A percentile compares a stretch with the other conserved stretches of the same genome.
phyloP scores from a whole-genome alignment of 495 filamentous ascomycete species.

The Xylaria acuta region DNA sequence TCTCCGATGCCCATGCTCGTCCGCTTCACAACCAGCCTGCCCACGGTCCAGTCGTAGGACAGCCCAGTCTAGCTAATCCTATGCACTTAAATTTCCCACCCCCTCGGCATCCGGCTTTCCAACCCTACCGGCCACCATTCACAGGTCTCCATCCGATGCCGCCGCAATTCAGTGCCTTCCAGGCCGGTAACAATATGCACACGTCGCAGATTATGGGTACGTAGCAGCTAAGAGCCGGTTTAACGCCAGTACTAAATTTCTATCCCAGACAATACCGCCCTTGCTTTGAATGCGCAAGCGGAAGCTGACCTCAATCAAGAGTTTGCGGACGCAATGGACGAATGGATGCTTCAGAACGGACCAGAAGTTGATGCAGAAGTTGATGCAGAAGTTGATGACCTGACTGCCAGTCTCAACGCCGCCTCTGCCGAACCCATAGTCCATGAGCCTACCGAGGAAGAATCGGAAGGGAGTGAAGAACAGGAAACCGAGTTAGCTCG shows the following conservation, averaged over 20 bases:
- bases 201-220: background rate
- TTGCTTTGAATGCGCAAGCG: background rate
- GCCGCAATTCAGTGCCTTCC: background rate
- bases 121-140: background rate
- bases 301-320: constrained; percentile 12
- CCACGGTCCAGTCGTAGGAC: background rate
- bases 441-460: constrained; percentile 8
- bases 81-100: background rate
- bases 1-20: constrained; percentile 8
- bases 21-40: background rate
- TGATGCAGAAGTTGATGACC: background rate
- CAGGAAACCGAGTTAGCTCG: constrained; percentile 43
- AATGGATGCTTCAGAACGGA: constrained; percentile 25
- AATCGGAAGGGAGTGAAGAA: constrained; percentile 19
- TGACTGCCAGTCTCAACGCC: background rate
- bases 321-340: constrained; percentile 23
- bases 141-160: background rate
- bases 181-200: background rate
- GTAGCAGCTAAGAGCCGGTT: background rate
- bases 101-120: background rate
- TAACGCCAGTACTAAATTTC: background rate
- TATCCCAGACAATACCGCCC: background rate
- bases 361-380: background rate
- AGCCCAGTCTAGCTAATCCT: background rate
- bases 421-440: constrained; percentile 5